Evolutionary conservation across 2,329 filamentous ascomycete genomes (phyloP), one percentile per base, ranked within the genome.

Genomic region (Cordyceps cicadae): DNA sequence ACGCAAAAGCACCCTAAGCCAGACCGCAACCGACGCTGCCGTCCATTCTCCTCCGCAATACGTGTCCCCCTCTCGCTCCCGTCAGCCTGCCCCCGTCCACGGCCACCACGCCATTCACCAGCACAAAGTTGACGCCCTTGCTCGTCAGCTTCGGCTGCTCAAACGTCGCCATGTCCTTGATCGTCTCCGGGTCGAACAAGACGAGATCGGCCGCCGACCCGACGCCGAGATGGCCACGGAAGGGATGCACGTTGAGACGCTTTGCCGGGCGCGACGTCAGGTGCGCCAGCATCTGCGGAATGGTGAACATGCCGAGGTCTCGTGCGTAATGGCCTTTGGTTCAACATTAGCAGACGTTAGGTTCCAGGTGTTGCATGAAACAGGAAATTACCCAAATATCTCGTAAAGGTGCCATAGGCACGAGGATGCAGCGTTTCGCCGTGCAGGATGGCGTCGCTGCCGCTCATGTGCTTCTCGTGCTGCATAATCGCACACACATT

Each of bases 401-500:
- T 57, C n/a, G 66, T 64, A 19, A 67, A 67, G 17, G 66, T 67
- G 48, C 65, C 66, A 50, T 66, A 67, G 2, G 66, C 66, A 39
- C 66, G 65, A 14, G 66, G 66, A 41, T 67, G 66, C 46, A 66
- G 63, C 17, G 63, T 65, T 59, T 64, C 62, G 26, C 66, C 66
- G 39, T 67, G 66, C 37, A 67, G 54, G 50, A 67, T 67, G 8
- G 63, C 66, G 53, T 67, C 66, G 46, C 66, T 67, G 9, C 66
- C 66, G 8, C 59, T 52, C 66, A 67, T 67, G 54, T 67, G 66
- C 14, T 66, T 66, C 26, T 63, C 63, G 53, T 67, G 66, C 54
- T 67, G 62, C 66, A 67, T 67, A 1, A 67, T 67, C n/a, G 61
- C 57, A 37, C 59, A 54, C 5, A 67, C 66, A 17, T 67, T 67